Evolutionary conservation across 805 yeast genomes (phyloP), one percentile per base, ranked within the genome.

Genomic region (Ogataea trehaloabstinens): DNA sequence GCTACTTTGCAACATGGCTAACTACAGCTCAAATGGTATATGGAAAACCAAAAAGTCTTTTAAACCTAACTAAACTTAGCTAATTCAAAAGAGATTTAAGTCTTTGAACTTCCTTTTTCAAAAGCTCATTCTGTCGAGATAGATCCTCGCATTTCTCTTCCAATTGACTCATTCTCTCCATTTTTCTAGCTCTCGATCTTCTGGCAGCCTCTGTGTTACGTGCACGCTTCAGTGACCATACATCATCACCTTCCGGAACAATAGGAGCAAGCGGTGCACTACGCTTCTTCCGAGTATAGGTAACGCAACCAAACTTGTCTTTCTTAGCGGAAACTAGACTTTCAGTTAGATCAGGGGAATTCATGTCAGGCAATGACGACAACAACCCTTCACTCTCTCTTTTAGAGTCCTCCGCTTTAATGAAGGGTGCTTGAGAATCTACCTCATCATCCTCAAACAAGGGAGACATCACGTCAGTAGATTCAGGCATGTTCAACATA

Each of bases 161-260:
- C 60, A 90, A 70, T 60, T 86, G 91, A 44, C 65, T 54, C 87
- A 90, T 85, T 63, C 95, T 78, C 61, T 85, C 85, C 81, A 85
- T 80, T 65, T 90, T 88, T 62, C 95, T 80, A 18, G 96, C 96
- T 56, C 97, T 74, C 19, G 96, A 88, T 58, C 96, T 78, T 64
- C 97, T 80, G 6, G 97, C 97, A 51, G 98, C 97, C 60, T 89
- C 96, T n/a, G 91, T 91, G 74, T 93, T 91, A 65, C 91, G 82
- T 6, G 98, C 98, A 61, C 98, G 82, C 70, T 91, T 91, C 54
- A 85, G 62, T 32, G 87, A 77, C 41, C 74, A 75, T n/a, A 82
- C 77, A 61, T 89, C 95, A 34, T 60, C 65, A 19, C 69, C 60
- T 31, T 73, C 76, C 22, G 76, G 71, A 33, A 76, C 74, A 40